A percentile compares a stretch with the other conserved stretches of the same genome.
phyloP scores from a whole-genome alignment of 2,329 filamentous ascomycete genomes.

The Rutstroemia sp. region DNA sequence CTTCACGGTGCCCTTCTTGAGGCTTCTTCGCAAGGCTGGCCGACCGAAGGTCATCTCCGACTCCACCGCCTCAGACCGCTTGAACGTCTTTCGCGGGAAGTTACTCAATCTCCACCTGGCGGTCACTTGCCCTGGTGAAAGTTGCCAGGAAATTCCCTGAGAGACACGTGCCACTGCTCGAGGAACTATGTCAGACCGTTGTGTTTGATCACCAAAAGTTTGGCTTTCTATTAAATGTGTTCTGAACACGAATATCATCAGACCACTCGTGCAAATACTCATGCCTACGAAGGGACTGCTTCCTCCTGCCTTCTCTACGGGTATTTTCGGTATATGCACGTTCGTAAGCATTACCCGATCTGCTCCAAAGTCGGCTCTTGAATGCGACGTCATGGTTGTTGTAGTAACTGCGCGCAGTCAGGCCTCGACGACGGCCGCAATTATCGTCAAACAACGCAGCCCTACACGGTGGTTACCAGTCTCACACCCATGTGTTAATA shows the following conservation, averaged over 20 bases:
- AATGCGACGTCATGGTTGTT: not conserved
- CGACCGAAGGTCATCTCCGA: not conserved
- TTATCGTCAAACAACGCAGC: not conserved
- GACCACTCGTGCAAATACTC: not conserved
- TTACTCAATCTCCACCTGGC: not conserved
- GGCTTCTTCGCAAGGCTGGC: not conserved
- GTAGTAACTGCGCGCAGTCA: not conserved
- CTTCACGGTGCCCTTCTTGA: not conserved
- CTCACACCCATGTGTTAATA: not conserved
- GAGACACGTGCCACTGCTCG: not conserved
- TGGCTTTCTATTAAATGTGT: not conserved
- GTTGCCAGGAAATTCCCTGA: constrained; percentile 6
- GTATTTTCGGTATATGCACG: not conserved
- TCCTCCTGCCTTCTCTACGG: not conserved
- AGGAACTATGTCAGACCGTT: constrained; percentile 1
- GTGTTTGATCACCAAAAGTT: not conserved
- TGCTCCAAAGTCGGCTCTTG: not conserved
- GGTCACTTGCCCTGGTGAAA: not conserved
- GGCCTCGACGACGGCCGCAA: not conserved
- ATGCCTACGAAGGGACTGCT: not conserved
- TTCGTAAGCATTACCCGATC: constrained; percentile 3
- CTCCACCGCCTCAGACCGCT: not conserved
- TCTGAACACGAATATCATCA: too few relatives aligned
- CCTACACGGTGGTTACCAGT: not conserved
- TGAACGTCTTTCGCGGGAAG: not conserved